Evolutionary conservation across 768 basidiomycete genomes (phyloP).

Genomic region (Lanmaoa pseudosensibilis): DNA sequence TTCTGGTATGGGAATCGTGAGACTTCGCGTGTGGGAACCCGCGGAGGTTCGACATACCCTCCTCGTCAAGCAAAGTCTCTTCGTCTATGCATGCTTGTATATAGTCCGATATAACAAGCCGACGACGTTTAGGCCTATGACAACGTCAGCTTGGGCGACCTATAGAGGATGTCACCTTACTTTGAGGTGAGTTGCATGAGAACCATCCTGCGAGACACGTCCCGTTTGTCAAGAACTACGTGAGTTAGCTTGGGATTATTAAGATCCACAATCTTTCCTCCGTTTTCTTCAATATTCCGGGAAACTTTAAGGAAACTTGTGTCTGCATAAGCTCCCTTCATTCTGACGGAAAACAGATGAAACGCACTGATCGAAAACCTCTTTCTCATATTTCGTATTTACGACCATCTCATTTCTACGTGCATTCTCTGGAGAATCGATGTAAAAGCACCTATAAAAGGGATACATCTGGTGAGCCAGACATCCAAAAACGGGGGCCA

Average conservation of each 20-base stretch:
- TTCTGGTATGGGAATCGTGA: constrained; percentile 17
- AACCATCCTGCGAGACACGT: constrained; percentile 67
- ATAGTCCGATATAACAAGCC: constrained; percentile 76
- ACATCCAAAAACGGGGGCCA: neutral
- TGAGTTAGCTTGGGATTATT: constrained; percentile 83
- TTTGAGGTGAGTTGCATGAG: constrained; percentile 70
- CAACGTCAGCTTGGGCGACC: constrained; percentile 10
- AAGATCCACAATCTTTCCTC: constrained; percentile 70
- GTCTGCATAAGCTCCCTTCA: neutral
- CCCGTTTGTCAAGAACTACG: constrained; percentile 79
- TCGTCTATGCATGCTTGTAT: constrained; percentile 82
- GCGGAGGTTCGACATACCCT: constrained; percentile 42
- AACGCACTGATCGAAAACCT: constrained; percentile 54
- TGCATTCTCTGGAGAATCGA: constrained; percentile 81
- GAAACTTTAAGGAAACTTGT: constrained; percentile 56
- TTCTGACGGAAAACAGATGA: neutral
- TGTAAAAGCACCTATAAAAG: constrained; percentile 74
- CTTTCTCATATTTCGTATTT: constrained; percentile 51
- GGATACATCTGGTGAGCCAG: neutral
- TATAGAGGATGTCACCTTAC: constrained; percentile 41
- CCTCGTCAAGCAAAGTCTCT: constrained; percentile 79
- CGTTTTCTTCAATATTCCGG: constrained; percentile 59
- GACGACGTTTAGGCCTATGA: constrained; percentile 73
- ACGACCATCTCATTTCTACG: constrained; percentile 58
- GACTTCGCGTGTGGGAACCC: neutral